Base-by-base conservation (phyloP, 2,329 filamentous ascomycete species). In the Cytospora piceicola region DNA sequence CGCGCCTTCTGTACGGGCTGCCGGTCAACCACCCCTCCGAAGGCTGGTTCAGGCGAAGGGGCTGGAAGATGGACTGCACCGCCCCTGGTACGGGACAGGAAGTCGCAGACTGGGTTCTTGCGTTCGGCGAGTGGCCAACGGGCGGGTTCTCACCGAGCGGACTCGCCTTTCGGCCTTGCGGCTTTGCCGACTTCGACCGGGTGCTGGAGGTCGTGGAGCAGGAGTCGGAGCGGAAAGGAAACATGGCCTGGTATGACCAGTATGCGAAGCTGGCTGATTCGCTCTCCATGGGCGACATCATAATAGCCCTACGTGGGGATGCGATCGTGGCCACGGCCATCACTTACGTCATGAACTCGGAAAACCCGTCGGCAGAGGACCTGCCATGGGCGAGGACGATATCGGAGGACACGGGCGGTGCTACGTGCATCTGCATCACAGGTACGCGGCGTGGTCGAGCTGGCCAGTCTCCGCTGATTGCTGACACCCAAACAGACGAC, bases 191-290 rank as follows among this genome's bases (percentile, higher is more conserved):
- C 66, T 81, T 81, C 64, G 73, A 79, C 46, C 69, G 72, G 32
- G 81, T 87, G 2, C 71, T 85, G 58, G 78, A 79, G 2, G 79
- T 87, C 69, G 83, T 85, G 12, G 80, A 81, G 61, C 77, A 75
- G 58, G 81, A 83, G 61, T 82, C 81, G 0, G 73, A 74, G 12
- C 77, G 76, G 57, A 81, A 83, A 66, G 77, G 79, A 39, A 78
- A 80, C 54, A 81, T 85, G 69, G 85, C 85, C 53, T 87, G 85
- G 83, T 87, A 83, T 69, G 85, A 88, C 70, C 83, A 87, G 70
- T 88, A 88, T 69, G 80, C 79, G 63, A 80, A 78, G 68, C 76
- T 86, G 12, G 79, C 79, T 54, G 79, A 82, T 68, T 80, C 81
- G 9, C 77, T 77, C 58, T 76, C 82, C 68, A 76, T 85, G 49